phyloP scores from a whole-genome alignment of 1,139 yeast genomes.

The Sugiyamaella grinbergsii region DNA sequence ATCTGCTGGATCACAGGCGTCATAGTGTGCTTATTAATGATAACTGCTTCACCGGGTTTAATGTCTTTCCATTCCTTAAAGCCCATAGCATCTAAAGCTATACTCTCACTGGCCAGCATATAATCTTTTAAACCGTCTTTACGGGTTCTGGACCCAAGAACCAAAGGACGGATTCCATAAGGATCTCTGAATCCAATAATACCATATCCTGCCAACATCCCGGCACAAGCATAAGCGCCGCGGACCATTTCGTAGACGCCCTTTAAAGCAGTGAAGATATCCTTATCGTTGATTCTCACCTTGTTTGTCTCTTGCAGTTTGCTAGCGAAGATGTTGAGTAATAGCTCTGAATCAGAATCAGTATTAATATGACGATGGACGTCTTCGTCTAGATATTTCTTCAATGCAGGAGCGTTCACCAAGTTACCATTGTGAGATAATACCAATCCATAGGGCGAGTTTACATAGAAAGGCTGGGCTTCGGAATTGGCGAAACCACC shows the following conservation, averaged over 20 bases:
- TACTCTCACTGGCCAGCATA: constrained; percentile 95
- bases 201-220: constrained; percentile 96
- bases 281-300: constrained; percentile 88
- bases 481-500: constrained; percentile 97
- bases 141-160: constrained; percentile 76
- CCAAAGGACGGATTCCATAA: constrained; percentile 89
- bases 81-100: constrained; percentile 92
- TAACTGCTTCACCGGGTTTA: constrained; percentile 94
- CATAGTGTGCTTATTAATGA: constrained; percentile 71
- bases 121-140: constrained; percentile 78
- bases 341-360: constrained; percentile 90
- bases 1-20: constrained; percentile 85
- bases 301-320: constrained; percentile 90
- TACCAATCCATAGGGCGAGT: constrained; percentile 92
- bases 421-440: constrained; percentile 93
- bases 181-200: constrained; percentile 96
- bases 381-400: constrained; percentile 80
- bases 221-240: constrained; percentile 96
- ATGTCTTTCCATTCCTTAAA: constrained; percentile 78
- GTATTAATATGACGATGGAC: constrained; percentile 98
- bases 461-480: constrained; percentile 98
- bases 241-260: constrained; percentile 80
- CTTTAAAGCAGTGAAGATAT: constrained; percentile 79
- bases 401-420: constrained; percentile 79
- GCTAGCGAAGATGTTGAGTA: constrained; percentile 86